Conservation (phyloP, 352 stramenopile species). For the Blastocystis sp. region DNA sequence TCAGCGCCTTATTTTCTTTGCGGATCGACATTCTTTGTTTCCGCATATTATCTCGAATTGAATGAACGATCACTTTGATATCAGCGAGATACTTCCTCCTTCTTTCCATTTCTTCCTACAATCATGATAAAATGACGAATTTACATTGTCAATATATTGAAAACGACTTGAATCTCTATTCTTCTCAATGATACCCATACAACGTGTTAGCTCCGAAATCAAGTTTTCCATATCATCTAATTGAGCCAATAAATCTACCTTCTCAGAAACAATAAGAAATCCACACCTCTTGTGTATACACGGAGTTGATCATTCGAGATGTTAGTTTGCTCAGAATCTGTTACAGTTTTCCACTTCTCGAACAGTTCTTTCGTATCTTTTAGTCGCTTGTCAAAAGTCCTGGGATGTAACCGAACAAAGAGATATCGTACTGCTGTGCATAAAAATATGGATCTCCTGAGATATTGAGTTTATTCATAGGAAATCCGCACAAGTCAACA, state of each 20-base stretch:
- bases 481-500: background rate
- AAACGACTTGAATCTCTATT: slow-evolving; percentile 10
- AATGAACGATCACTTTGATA: slow-evolving; percentile 45
- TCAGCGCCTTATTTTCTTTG: background rate
- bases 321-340: background rate
- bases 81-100: slow-evolving; percentile 29
- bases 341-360: slow-evolving; percentile 39
- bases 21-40: slow-evolving; percentile 31
- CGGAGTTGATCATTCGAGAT: slow-evolving; percentile 7
- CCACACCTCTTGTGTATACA: slow-evolving; percentile 7
- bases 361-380: slow-evolving; percentile 49
- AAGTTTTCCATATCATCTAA: slow-evolving; percentile 45
- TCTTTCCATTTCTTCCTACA: slow-evolving; percentile 44
- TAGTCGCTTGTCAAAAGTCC: slow-evolving; percentile 44
- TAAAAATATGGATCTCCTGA: slow-evolving; percentile 50
- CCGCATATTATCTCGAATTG: slow-evolving; percentile 46
- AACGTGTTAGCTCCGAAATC: slow-evolving; percentile 47
- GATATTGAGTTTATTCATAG: background rate
- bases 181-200: slow-evolving; percentile 44
- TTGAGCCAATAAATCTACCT: background rate
- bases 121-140: background rate
- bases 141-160: slow-evolving; percentile 21
- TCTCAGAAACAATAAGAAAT: background rate
- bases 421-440: background rate
- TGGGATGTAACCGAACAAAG: background rate